Evolutionary conservation across 179 eudicot species (phyloP).

Genomic region (Spergularia azorica): DNA sequence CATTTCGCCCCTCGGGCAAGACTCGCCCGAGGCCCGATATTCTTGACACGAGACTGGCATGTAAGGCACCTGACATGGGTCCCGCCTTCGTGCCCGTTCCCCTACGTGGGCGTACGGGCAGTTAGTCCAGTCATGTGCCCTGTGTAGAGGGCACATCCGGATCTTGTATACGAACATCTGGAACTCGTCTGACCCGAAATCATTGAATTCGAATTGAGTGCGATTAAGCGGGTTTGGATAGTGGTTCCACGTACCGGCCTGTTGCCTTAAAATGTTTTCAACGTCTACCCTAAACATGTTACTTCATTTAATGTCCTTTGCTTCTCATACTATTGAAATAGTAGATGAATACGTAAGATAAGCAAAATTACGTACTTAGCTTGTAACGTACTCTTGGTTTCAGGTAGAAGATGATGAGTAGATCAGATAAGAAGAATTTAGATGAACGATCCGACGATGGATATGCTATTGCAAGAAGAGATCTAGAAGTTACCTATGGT

Average conservation of each 20-base stretch:
- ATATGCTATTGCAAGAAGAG: not conserved
- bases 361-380: not conserved
- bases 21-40: constrained; percentile 23
- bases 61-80: constrained; percentile 33
- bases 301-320: no score
- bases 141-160: constrained; percentile 24
- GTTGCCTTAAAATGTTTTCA: constrained; percentile 2
- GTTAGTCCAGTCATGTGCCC: constrained; percentile 42
- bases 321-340: not conserved
- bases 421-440: not conserved
- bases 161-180: constrained; percentile 47
- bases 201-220: not conserved
- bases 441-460: not conserved
- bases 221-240: constrained; percentile 10
- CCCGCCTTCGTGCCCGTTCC: constrained; percentile 42
- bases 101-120: constrained; percentile 47
- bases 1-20: constrained; percentile 33
- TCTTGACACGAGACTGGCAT: constrained; percentile 34
- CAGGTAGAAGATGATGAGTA: not conserved
- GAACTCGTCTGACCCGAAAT: constrained; percentile 42
- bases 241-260: not conserved
- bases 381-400: not conserved
- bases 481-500: no score
- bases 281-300: constrained; percentile 24
- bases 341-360: not conserved